Conservation (phyloP, 805 yeast genomes). For the Metschnikowia chrysomelidarum region DNA sequence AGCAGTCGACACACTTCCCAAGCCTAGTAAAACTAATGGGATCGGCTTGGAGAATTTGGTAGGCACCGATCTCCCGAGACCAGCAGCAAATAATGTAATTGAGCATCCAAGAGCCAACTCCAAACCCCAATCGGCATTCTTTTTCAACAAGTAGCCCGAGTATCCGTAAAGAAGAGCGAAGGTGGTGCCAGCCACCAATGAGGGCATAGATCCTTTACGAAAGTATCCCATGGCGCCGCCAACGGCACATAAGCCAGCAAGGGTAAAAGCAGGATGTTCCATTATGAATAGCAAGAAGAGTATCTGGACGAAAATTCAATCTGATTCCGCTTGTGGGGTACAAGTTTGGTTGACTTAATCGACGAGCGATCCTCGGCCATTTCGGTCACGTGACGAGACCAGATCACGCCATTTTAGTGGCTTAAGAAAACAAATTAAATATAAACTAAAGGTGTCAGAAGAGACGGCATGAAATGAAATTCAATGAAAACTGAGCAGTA, state of each 20-base stretch:
- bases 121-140: slow-evolving; percentile 77
- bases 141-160: slow-evolving; percentile 71
- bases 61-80: slow-evolving; percentile 66
- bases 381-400: no score
- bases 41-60: slow-evolving; percentile 66
- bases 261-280: slow-evolving; percentile 80
- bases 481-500: no score
- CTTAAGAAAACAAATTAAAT: no score
- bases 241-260: slow-evolving; percentile 62
- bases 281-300: no score
- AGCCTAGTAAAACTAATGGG: slow-evolving; percentile 59
- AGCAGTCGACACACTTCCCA: slow-evolving; percentile 62
- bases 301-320: no score
- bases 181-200: slow-evolving; percentile 72
- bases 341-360: no score
- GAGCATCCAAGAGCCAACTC: slow-evolving; percentile 78
- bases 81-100: slow-evolving; percentile 62
- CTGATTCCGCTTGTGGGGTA: no score
- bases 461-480: no score
- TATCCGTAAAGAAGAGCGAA: slow-evolving; percentile 59
- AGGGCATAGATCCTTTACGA: slow-evolving; percentile 72
- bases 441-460: no score
- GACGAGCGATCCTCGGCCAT: no score
- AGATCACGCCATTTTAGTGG: no score
- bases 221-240: slow-evolving; percentile 72